Percentiles rank a stretch among this genome's conserved stretches.
Evolutionary conservation across 192 early-diverging fungal species (phyloP).

Genomic region (Entophlyctis luteolus): DNA sequence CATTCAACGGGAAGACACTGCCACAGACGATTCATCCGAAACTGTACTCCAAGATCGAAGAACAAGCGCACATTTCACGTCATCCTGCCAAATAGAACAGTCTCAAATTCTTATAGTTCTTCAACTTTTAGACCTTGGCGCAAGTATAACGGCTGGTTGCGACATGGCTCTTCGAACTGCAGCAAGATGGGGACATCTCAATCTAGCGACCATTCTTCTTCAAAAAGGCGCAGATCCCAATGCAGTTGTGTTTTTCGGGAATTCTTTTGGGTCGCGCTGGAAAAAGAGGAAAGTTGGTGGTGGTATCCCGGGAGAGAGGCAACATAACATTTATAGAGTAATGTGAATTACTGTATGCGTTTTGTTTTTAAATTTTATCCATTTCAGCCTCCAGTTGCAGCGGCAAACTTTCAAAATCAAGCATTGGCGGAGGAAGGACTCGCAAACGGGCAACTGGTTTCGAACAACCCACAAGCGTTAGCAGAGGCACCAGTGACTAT

Average conservation of each 20-base stretch:
- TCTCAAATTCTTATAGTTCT: constrained; percentile 15
- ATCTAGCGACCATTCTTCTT: constrained; percentile 22
- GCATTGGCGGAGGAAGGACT: constrained; percentile 5
- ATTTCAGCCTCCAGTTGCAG: neutral
- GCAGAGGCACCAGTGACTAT: too few species aligned
- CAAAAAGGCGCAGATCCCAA: constrained; percentile 30
- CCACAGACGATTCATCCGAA: neutral
- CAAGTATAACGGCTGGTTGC: constrained; percentile 18
- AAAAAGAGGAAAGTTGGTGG: constrained; percentile 29
- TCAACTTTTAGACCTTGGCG: constrained; percentile 17
- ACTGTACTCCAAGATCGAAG: too few species aligned
- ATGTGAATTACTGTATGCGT: neutral
- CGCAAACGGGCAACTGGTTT: too few species aligned
- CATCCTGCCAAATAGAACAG: constrained; percentile 16
- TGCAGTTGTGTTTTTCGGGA: constrained; percentile 16
- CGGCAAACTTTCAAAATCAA: constrained; percentile 6
- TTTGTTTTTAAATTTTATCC: neutral
- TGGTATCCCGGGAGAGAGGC: constrained; percentile 6
- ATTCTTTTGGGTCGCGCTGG: neutral
- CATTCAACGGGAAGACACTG: neutral
- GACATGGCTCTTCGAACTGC: constrained; percentile 31
- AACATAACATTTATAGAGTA: neutral
- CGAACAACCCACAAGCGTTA: too few species aligned
- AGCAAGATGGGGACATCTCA: constrained; percentile 26
- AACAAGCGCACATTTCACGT: neutral